phyloP scores from a whole-genome alignment of 352 stramenopile species.

The Pythium insidiosum region DNA sequence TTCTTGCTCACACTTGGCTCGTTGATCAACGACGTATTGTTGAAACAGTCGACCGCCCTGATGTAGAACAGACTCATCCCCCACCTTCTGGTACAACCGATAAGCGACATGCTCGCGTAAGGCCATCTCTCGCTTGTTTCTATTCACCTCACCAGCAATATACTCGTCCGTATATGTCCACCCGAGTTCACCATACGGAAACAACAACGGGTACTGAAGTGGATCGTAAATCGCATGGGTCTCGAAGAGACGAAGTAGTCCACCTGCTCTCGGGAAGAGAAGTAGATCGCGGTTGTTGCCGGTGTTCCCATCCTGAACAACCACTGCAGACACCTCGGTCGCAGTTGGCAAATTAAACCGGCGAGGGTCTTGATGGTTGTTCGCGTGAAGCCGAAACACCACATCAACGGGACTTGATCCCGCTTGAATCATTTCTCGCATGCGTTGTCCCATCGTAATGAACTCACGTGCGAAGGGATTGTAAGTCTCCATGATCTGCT shows the following conservation, averaged over 20 bases:
- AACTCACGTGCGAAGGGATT: constrained; percentile 7
- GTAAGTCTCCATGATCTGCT: constrained; percentile 1
- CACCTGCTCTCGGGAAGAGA: background rate
- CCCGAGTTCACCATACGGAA: background rate
- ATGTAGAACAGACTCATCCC: background rate
- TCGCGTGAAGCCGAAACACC: background rate
- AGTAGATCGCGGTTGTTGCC: constrained; percentile 4
- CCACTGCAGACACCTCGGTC: background rate
- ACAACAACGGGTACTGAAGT: constrained; percentile 2
- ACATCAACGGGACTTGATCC: background rate
- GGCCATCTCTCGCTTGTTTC: background rate
- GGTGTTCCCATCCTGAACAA: constrained; percentile 4
- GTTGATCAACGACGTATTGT: constrained; percentile 9
- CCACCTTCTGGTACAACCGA: constrained; percentile 4
- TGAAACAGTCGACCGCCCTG: constrained; percentile 6
- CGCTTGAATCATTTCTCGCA: background rate
- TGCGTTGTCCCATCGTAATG: background rate
- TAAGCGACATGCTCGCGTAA: constrained; percentile 1
- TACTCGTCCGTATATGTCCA: constrained; percentile 5
- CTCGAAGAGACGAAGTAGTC: constrained; percentile 4
- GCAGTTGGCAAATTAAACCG: background rate
- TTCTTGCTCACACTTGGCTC: constrained; percentile 9
- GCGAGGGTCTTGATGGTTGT: background rate
- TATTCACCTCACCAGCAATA: background rate
- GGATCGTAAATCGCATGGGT: constrained; percentile 5